Evolutionary conservation across 305 asterid genomes (phyloP), one percentile per base, ranked within the genome.

Genomic region (Solanum hybrid): DNA sequence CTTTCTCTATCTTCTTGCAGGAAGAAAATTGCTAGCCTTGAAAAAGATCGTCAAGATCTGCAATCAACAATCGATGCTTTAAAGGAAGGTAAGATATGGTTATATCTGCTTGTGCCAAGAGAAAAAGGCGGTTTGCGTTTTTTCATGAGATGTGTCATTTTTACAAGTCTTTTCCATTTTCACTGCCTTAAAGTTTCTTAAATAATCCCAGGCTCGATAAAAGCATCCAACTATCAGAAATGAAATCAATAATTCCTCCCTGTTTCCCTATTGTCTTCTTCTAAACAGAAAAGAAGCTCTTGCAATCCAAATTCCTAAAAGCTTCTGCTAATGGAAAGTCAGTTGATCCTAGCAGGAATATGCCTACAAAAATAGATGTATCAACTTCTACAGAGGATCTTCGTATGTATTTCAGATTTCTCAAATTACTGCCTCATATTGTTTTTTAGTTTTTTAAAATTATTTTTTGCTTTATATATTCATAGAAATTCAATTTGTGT

Each of bases 371-470:
- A 90, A 92, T 93, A 90, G 98, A 96, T 90, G 94, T 91, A 45
- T 93, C 99, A 80, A 97, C 99, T 81, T 94, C 98, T 86, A 97
- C 99, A 14, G 98, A 95, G 92, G 98, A 95, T 95, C 98, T 96
- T 90, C 96, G 99, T 97, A 95, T 89, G 92, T 72, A 60, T 78
- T 84, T 85, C 72, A 56, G 51, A 89, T 88, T 86, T 37, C 42
- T 64, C 80, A 35, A 75, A 76, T 72, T 56, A 76, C 77, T 75
- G 72, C 72, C 36, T 72, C 73, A 26, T 37, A 19, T 78, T 24
- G 17, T 78, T 11, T 45, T 26, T 88, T 13, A 24, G 6, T 19
- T 32, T 24, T 60, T 32, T 8, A 0, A 24, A 56, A 69, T 69
- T 69, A 35, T 80, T 13, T 32, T 12, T 89, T 38, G 11, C 5